phyloP scores from a whole-genome alignment of 805 yeast species.

The Lipomyces japonicus region DNA sequence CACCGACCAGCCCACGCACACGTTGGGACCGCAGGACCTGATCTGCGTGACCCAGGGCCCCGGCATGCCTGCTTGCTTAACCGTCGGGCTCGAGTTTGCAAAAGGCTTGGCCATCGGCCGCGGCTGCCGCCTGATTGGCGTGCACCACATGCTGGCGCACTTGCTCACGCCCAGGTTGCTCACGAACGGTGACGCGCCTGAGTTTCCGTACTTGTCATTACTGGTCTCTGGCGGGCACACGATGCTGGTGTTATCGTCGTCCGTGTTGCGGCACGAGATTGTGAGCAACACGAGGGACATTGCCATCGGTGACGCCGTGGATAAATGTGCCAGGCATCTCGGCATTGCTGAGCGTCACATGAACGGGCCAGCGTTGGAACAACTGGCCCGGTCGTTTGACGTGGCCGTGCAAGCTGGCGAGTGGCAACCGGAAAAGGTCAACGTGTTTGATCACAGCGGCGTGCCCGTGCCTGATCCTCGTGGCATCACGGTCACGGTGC shows the following conservation, averaged over 20 bases:
- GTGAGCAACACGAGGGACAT: conserved; percentile 69
- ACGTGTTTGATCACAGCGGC: not conserved
- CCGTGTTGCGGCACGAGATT: conserved; percentile 64
- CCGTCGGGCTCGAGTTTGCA: conserved; percentile 78
- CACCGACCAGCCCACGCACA: conserved; percentile 31
- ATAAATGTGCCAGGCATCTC: conserved; percentile 83
- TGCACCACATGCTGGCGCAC: conserved; percentile 96
- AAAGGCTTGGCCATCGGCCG: conserved; percentile 73
- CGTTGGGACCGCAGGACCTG: conserved; percentile 57
- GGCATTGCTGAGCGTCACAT: conserved; percentile 65
- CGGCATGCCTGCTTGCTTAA: conserved; percentile 87
- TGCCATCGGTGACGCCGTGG: conserved; percentile 91
- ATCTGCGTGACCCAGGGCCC: conserved; percentile 94
- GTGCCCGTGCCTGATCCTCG: not conserved
- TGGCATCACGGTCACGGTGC: conserved; percentile 34
- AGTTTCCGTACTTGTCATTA: conserved; percentile 68
- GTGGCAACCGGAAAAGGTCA: not conserved
- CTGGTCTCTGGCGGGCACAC: conserved; percentile 95
- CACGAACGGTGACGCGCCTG: conserved; percentile 53
- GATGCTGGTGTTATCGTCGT: conserved; percentile 65
- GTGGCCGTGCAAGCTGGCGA: conserved; percentile 12
- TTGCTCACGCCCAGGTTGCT: conserved; percentile 60
- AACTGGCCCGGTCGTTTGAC: conserved; percentile 43
- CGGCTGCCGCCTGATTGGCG: conserved; percentile 81
- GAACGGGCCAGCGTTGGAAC: conserved; percentile 81